Evolutionary conservation across 176 grass and related monocot species (phyloP).

Genomic region (Zea luxurians): DNA sequence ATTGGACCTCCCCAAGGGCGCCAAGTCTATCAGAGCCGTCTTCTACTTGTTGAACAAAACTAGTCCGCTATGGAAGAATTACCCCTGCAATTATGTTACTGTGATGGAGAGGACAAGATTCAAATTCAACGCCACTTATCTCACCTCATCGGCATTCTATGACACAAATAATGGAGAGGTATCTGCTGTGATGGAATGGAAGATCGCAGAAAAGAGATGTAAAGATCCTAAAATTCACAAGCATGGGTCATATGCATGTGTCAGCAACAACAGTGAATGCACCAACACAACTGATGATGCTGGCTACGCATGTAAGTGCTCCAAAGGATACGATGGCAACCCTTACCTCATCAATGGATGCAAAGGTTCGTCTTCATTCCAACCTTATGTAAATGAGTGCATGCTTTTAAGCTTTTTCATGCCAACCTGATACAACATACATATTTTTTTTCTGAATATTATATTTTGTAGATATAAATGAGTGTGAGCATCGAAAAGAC

Average conservation of each 20-base stretch:
- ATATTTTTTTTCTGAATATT: too few species aligned
- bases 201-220: neutral
- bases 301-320: slow-evolving; percentile 26
- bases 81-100: neutral
- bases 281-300: neutral
- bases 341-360: slow-evolving; percentile 28
- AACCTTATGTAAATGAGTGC: too few species aligned
- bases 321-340: neutral
- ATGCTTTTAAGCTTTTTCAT: too few species aligned
- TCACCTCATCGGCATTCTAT: neutral
- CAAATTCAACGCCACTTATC: neutral
- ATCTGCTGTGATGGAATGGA: neutral
- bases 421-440: too few species aligned
- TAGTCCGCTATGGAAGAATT: neutral
- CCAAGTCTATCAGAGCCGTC: neutral
- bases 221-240: neutral
- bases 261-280: neutral
- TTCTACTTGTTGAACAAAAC: neutral
- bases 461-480: too few species aligned
- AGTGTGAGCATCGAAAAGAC: too few species aligned
- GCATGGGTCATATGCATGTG: slow-evolving; percentile 6
- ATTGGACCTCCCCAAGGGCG: neutral
- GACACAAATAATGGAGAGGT: neutral
- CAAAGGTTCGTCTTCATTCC: neutral
- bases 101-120: neutral